Conservation (phyloP, 2,329 filamentous ascomycete species). For the Hirsutella minnesotensis region DNA sequence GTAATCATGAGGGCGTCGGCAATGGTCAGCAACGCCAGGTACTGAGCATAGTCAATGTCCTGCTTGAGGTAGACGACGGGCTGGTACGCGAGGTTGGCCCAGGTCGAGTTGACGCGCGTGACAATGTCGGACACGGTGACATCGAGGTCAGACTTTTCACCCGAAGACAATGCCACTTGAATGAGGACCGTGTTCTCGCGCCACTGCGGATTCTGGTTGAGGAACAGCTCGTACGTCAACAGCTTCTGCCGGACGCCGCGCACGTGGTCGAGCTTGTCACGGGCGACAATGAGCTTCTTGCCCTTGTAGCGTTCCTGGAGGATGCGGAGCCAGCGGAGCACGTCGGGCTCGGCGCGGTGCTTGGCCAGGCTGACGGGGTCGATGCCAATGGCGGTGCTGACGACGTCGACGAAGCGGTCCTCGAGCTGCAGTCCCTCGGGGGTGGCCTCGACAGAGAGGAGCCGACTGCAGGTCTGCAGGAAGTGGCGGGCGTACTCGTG, state of each 20-base stretch:
- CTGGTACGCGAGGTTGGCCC: constrained; percentile 84
- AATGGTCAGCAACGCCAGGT: constrained; percentile 79
- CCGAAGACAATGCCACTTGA: constrained; percentile 84
- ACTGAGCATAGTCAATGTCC: constrained; percentile 86
- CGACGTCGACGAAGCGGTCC: constrained; percentile 84
- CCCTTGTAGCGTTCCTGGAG: constrained; percentile 76
- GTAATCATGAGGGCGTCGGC: constrained; percentile 92
- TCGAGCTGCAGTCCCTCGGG: constrained; percentile 82
- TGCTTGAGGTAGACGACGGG: constrained; percentile 90
- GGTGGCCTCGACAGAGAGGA: constrained; percentile 82
- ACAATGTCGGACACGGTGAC: constrained; percentile 88
- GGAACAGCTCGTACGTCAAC: constrained; percentile 81
- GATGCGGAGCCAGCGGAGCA: constrained; percentile 65
- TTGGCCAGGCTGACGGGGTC: constrained; percentile 65
- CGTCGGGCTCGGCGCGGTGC: constrained; percentile 60
- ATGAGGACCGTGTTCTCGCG: constrained; percentile 80
- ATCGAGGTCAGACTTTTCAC: constrained; percentile 78
- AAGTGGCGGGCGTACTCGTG: constrained; percentile 91
- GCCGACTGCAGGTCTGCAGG: constrained; percentile 84
- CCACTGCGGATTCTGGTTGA: constrained; percentile 89
- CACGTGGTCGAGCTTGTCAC: constrained; percentile 89
- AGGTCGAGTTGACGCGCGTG: constrained; percentile 82
- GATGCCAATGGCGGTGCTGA: constrained; percentile 79
- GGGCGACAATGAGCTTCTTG: constrained; percentile 82
- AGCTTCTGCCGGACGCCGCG: constrained; percentile 90